Evolutionary conservation across 2,329 filamentous ascomycete genomes (phyloP), one percentile per base, ranked within the genome.

Genomic region (Pseudogymnoascus verrucosus): DNA sequence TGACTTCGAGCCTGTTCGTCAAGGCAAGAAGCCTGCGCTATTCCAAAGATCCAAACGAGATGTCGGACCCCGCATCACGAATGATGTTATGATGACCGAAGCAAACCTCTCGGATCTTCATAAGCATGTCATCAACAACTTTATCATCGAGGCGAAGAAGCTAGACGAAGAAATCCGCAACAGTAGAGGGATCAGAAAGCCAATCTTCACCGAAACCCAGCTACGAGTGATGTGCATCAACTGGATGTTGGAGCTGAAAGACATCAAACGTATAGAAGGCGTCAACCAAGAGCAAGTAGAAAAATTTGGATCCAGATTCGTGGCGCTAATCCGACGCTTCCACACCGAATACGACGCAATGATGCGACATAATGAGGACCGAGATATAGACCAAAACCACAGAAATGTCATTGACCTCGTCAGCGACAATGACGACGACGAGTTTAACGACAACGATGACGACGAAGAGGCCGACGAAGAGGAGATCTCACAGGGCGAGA

Each of bases 211-310:
- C 0, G 87, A 91, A 65, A 80, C 79, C 21, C 80, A 90, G 12
- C 81, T 92, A 61, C 84, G 87, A 37, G 83, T 88, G 68, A 93
- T 95, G 88, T 87, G 84, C 11, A 84, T 91, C 60, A 75, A 79
- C 36, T 89, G 89, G 79, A 89, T 89, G 0, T 79, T 78, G 6
- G 84, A 79, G 7, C 70, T 84, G 8, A 80, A 83, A 14, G 78
- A 85, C 64, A 89, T 95, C 85, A 77, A 76, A 34, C 74, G 75
- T 7, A 89, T 93, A 60, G 80, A 80, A 0, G 83, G 82, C 8
- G 87, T 93, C 64, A 81, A 88, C 62, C 67, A 72, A 1, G 83
- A 85, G 26, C 88, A 85, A 71, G 87, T 91, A 23, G 72, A 79
- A 51, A 77, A 78, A 1, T 85, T 87, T 70, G 89, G 89, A 6